Base-by-base conservation (phyloP, 2,329 filamentous ascomycete species). In the Intubia oerlemansii region DNA sequence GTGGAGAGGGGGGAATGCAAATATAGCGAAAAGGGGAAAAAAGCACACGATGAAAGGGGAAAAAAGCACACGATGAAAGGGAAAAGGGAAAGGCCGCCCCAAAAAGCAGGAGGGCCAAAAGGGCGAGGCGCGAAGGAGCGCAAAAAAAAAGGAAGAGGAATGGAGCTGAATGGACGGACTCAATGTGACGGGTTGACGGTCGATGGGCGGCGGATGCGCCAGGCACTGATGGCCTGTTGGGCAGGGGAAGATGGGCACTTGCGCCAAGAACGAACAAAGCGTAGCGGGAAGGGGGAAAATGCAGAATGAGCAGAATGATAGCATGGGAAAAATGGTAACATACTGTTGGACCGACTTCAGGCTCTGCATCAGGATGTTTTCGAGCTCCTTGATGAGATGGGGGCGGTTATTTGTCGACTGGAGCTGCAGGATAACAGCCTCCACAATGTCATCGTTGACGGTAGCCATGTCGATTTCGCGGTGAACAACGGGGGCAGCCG, bases 391-490 rank as follows among this genome's bases (percentile, higher is more conserved):
- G 37, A 95, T 81, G 17, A 95, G 61, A 51, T 93, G 85, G 32
- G 88, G 88, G 31, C 84, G 66, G 52, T 98, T 98, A 36, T 72
- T 77, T 2, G 84, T 90, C 47, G 76, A 76, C 49, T 92, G 74
- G 32, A 98, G 59, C 52, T 91, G 82, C 41, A 79, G 55, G 43
- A 95, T 80, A 27, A 90, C 81, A 11, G 71, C 81, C 46, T 90
- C 75, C 29, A 98, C 85, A 41, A 98, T 91, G 44, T 92, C 82
- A 49, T 98, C 88, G 46, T 84, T 81, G 51, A 95, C 84, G 22
- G 70, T 68, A 38, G 82, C 73, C 29, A 81, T 65, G 48, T 90
- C 77, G 44, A 88, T 66, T 45, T 72, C 74, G 26, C 10, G 15
- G 17, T 25, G 10, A 8, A 8, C 19, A 16, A 21, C 18, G 24